Base-by-base conservation (phyloP, 441 rosid genomes). In the Kokia cookei region DNA sequence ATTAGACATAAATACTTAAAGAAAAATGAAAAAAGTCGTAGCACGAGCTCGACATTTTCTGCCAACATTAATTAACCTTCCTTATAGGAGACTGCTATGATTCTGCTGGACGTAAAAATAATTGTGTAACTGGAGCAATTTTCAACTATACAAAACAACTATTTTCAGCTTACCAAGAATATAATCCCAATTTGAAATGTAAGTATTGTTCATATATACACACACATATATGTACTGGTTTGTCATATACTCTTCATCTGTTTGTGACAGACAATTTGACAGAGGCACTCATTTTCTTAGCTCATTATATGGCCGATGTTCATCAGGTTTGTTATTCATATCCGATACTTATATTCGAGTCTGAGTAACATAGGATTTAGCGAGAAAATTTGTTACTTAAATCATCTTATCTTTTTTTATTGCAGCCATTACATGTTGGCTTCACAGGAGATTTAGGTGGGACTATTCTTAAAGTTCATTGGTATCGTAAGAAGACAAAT, bases 51-150 rank as follows among this genome's bases (percentile, higher is more conserved):
- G 11, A 11, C 50, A 45, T 45, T 45, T 54, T 9, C 3, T 5
- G 10, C 9, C 2, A 8, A n/a, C 8, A n/a, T 15, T 51, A 14
- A n/a, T 22, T 17, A 54, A 22, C 7, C 13, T 24, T 78, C 77
- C 75, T 66, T 83, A 19, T 53, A 95, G 99, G 99, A 76, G 99
- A 95, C 69, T 95, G 97, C 77, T 94, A 93, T 69, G 99, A 95
- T 72, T 73, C 87, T 74, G 80, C 69, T 63, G 90, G 89, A 69
- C 82, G 74, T 67, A 84, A 81, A 79, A 83, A 90, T 75, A 83
- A 81, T 47, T 96, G 98, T 74, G 98, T 92, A 24, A 83, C 97
- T 27, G 98, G 87, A 77, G 99, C 99, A 58, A 96, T 96, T 80
- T 80, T 74, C 73, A 96, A 96, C 82, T 92, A 93, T 74, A 92